Base-by-base conservation (phyloP, 2,329 filamentous ascomycete genomes). In the Hypoxylon sp. region DNA sequence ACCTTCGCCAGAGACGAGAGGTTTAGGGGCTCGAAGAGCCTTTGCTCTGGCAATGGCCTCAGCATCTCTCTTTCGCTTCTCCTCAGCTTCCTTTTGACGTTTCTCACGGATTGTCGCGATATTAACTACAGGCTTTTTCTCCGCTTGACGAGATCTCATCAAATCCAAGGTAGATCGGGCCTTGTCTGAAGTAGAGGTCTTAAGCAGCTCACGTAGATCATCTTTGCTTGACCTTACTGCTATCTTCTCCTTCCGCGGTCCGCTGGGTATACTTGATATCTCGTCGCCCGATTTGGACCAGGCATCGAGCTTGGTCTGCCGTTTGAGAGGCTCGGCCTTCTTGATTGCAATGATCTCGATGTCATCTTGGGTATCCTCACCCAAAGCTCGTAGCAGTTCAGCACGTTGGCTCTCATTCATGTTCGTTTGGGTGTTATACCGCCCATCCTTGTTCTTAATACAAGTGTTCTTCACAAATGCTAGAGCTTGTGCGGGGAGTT, bases 341-440 rank as follows among this genome's bases (percentile, higher is more conserved):
- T 77, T 83, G 14, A 82, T 75, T 55, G 83, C 80, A 20, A 85
- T 78, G 42, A 87, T 82, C 66, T 86, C 82, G 10, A 88, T 80
- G 8, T 85, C 81, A 14, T 84, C 79, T 14, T 86, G 82, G 33
- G 89, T 88, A 44, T 88, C 86, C 62, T 90, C 86, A 27, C 88
- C 87, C 14, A 91, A 79, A 7, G 88, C 89, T 74, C 89, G 86
- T 56, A 90, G 82, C 37, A 98, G 84, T 80, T 97, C 93, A 10
- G 95, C 95, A 72, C 95, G 94, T 77, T 98, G 94, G 63, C 92
- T 90, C 37, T 89, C 88, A 11, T 88, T 92, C 72, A 98, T 82
- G 74, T 97, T 97, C 1, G 95, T 97, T 74, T 88, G 91, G 71
- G 91, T 87, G 20, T 85, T 81, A 69, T 87, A 86, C 77, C 84